phyloP scores from a whole-genome alignment of 345 rosid species.

The Lepidium sativum region DNA sequence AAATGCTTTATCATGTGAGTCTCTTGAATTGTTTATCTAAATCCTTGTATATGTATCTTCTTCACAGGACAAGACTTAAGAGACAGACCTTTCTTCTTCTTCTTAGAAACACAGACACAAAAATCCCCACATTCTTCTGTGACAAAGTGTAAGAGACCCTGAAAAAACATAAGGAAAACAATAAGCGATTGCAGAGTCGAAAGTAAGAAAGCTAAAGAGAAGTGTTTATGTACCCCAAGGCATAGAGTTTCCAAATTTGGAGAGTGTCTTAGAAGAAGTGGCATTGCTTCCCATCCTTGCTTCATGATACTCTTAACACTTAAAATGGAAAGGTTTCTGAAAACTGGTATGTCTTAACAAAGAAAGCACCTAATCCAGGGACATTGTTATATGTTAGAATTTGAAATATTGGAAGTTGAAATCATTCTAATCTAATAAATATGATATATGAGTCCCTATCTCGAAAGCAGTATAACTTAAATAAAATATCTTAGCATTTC shows the following conservation, averaged over 20 bases:
- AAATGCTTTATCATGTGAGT: slow-evolving; percentile 16
- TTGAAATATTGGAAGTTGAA: no score
- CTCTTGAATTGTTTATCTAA: slow-evolving; percentile 13
- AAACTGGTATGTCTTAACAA: background rate
- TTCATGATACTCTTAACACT: background rate
- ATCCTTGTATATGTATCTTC: background rate
- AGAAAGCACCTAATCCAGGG: slow-evolving; percentile 11
- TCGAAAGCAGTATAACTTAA: background rate
- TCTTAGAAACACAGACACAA: slow-evolving; percentile 8
- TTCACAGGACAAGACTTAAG: slow-evolving; percentile 2
- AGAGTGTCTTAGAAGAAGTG: slow-evolving; percentile 9
- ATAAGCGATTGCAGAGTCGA: background rate
- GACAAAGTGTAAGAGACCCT: slow-evolving; percentile 6
- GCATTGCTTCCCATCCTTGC: slow-evolving; percentile 22
- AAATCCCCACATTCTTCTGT: slow-evolving; percentile 5
- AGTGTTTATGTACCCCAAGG: slow-evolving; percentile 3
- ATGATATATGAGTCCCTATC: background rate
- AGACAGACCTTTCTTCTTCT: background rate
- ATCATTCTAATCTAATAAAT: no score
- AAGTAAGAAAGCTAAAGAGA: background rate
- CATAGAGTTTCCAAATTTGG: background rate
- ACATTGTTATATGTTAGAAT: background rate
- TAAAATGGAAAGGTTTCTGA: background rate
- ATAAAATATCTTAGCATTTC: background rate
- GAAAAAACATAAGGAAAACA: background rate